Evolutionary conservation across 768 basidiomycete genomes (phyloP), one percentile per base, ranked within the genome.

Genomic region (Boletus edulis): DNA sequence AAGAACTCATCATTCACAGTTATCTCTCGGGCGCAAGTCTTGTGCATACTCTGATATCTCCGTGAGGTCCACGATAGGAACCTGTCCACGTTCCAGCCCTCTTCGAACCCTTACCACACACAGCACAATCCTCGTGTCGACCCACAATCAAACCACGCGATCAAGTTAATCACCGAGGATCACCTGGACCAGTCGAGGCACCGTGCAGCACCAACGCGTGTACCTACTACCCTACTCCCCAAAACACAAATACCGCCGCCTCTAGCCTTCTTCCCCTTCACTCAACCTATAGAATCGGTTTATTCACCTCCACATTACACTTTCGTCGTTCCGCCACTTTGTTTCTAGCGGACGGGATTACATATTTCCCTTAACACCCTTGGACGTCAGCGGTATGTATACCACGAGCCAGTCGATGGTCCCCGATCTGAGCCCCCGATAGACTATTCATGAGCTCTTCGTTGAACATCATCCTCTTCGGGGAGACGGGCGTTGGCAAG

Each of bases 401-500:
- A 9, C 35, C 49, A 32, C 37, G 22, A 52, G 20, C 22, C 11
- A 29, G 27, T 46, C 18, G 64, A 62, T 56, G 46, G 17, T 17
- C 9, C 6, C 39, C 47, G 61, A 66, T 64, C 64, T 65, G n/a
- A 65, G 22, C 27, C 14, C 12, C 31, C 17, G 34, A 55, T 47
- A 65, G 63, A 51, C 20, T 44, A 48, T 20, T 14, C 59, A 65
- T 67, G 64, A 49, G 51, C 39, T 35, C 59, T 31, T 57, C 61
- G 37, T 46, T 68, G 46, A 79, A 79, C 54, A 65, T 78, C 50
- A 67, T 79, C 40, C 39, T 79, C 2, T 79, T 79, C 51, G 78
- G 78, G 8, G 77, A 78, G 59, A 72, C 73, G 0, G 78, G 78
- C 15, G 58, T 68, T 2, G 69, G 69, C n/a, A 70, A 70, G 60